Percentiles rank a stretch among this genome's conserved stretches.
Conservation (phyloP, 2,329 filamentous ascomycete genomes). For the Dothistroma pini region DNA sequence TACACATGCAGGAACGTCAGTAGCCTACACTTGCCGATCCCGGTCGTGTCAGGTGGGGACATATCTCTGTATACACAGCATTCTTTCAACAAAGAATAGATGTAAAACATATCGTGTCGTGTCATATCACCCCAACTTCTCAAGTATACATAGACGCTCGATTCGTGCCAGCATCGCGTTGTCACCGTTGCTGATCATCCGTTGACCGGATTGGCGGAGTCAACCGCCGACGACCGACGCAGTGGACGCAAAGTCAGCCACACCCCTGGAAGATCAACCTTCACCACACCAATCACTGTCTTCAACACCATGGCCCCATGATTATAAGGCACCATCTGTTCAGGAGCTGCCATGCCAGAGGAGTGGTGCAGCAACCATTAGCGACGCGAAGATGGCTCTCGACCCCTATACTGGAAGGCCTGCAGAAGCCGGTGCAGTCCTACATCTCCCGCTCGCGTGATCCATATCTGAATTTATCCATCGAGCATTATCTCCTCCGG, state of each 20-base stretch:
- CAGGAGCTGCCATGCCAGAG: constrained; percentile 19
- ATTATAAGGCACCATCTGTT: constrained; percentile 25
- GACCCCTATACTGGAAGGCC: constrained; percentile 19
- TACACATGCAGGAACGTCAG: neutral
- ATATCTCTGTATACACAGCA: neutral
- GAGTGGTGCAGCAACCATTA: constrained; percentile 9
- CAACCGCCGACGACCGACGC: neutral
- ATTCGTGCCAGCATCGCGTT: neutral
- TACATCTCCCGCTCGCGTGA: constrained; percentile 56
- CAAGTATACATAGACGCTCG: neutral
- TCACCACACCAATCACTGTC: constrained; percentile 14
- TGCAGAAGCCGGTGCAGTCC: constrained; percentile 38
- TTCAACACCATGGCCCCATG: constrained; percentile 27
- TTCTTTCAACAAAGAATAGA: neutral
- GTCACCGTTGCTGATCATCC: neutral
- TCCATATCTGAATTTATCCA: constrained; percentile 86
- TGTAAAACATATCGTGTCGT: neutral
- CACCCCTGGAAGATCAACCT: constrained; percentile 5
- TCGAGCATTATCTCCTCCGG: constrained; percentile 86
- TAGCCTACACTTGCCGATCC: neutral
- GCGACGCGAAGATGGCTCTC: constrained; percentile 25
- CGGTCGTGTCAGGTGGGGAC: neutral
- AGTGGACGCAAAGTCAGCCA: neutral
- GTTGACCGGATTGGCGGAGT: neutral
- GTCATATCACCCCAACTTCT: no score